Base-by-base conservation (phyloP, 2,329 filamentous ascomycete genomes). In the Metarhizium guizhouense region DNA sequence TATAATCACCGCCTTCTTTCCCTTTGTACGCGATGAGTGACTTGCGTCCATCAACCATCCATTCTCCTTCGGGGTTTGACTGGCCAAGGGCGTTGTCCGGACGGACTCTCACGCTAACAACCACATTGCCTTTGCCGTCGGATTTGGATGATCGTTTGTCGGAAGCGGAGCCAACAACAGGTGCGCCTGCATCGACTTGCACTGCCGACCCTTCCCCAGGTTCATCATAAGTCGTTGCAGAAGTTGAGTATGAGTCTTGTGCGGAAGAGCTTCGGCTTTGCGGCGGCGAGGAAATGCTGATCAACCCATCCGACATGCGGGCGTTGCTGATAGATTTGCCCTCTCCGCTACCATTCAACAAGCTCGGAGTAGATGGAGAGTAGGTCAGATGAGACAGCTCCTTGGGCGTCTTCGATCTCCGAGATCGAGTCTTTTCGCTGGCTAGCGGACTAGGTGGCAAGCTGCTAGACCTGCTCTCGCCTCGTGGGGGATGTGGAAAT, bases 71-170 rank as follows among this genome's bases (percentile, higher is more conserved):
- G 7, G 82, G 74, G 57, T 82, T 70, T 56, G 78, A 76, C 48
- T 82, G 82, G 54, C 79, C 82, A n/a, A 78, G 76, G 29, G 78
- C 82, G 4, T 83, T 79, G 72, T 96, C 92, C 34, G 94, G 94
- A 36, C 94, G 83, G 47, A 97, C 92, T 67, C 94, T 84, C 42
- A 99, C 92, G 68, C 94, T 97, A 63, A 99, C 93, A 59, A 97
- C 73, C 14, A 99, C 93, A 66, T 99, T 99, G 53, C 94, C 94
- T 70, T 96, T 97, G 55, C 80, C 83, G 64, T 96, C 91, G 2
- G 70, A 64, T 63, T 83, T 79, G 56, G 83, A 82, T 55, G 71
- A 59, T 57, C 73, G 77, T 68, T 74, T 84, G 60, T 73, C 75
- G 45, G 66, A 60, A 30, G 65, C 59, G 36, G 62, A 62, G 52